Conservation (phyloP, 768 basidiomycete species). For the Tubosaeta sp. region DNA sequence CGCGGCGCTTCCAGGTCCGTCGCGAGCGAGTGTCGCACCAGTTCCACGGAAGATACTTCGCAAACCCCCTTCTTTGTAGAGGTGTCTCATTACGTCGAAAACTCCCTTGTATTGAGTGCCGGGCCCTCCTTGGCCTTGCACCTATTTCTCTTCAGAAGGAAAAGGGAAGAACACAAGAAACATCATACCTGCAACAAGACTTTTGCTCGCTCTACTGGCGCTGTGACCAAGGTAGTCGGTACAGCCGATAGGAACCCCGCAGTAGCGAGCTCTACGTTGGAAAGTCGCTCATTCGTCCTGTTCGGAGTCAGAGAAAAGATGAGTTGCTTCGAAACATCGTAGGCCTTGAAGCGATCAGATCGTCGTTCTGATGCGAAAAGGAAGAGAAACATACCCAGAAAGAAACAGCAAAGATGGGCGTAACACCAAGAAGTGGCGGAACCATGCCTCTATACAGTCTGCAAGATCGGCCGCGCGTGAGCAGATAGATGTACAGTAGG, state of each 20-base stretch:
- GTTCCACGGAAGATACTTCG: constrained; percentile 91
- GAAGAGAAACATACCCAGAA: constrained; percentile 70
- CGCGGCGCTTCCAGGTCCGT: constrained; percentile 96
- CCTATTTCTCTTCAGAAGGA: constrained; percentile 39
- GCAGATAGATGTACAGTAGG: neutral
- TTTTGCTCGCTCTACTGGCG: constrained; percentile 95
- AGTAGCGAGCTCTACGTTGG: constrained; percentile 75
- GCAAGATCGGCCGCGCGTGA: constrained; percentile 3
- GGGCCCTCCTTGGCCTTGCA: constrained; percentile 81
- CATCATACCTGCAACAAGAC: constrained; percentile 79
- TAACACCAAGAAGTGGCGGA: constrained; percentile 89
- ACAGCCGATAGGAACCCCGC: constrained; percentile 95
- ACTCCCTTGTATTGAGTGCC: constrained; percentile 84
- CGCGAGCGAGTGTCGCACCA: constrained; percentile 87
- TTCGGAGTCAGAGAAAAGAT: constrained; percentile 79
- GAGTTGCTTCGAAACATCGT: constrained; percentile 87
- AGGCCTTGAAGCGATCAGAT: constrained; percentile 53
- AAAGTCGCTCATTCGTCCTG: constrained; percentile 57
- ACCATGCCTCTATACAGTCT: constrained; percentile 92
- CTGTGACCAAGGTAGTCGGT: constrained; percentile 89
- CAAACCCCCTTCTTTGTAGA: constrained; percentile 92
- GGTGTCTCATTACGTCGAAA: constrained; percentile 80
- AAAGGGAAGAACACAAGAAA: neutral
- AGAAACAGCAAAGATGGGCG: constrained; percentile 95
- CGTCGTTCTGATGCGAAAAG: constrained; percentile 5